phyloP scores from a whole-genome alignment of 345 rosid species.

The Murraya paniculata region DNA sequence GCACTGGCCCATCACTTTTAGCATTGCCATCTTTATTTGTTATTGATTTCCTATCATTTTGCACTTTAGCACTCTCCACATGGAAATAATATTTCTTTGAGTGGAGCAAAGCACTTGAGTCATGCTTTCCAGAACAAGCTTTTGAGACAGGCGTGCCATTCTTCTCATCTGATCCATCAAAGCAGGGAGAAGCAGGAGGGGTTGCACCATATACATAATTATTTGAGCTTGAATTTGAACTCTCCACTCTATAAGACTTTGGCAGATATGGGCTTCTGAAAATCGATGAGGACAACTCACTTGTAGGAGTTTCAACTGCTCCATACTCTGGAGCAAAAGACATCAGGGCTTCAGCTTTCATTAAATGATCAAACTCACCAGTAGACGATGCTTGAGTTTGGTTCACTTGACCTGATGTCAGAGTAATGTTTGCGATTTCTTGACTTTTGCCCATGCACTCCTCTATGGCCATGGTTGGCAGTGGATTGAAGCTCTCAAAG shows the following conservation, averaged over 20 bases:
- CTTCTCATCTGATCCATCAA: slow-evolving; percentile 67
- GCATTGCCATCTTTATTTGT: slow-evolving; percentile 37
- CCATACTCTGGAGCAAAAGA: slow-evolving; percentile 96
- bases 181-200: slow-evolving; percentile 64
- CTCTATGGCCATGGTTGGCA: slow-evolving; percentile 47
- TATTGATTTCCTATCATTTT: slow-evolving; percentile 40
- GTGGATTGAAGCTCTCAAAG: slow-evolving; percentile 76
- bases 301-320: slow-evolving; percentile 76
- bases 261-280: slow-evolving; percentile 88
- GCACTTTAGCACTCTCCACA: slow-evolving; percentile 58
- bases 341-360: slow-evolving; percentile 95
- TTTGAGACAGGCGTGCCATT: slow-evolving; percentile 39
- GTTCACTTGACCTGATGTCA: slow-evolving; percentile 49
- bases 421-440: slow-evolving; percentile 47
- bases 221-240: slow-evolving; percentile 65
- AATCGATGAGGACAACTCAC: slow-evolving; percentile 59
- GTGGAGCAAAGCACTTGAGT: slow-evolving; percentile 28
- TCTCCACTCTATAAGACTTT: slow-evolving; percentile 62
- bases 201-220: slow-evolving; percentile 80
- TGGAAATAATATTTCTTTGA: slow-evolving; percentile 63
- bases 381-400: slow-evolving; percentile 41
- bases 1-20: slow-evolving; percentile 44
- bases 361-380: slow-evolving; percentile 88
- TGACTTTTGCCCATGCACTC: slow-evolving; percentile 68
- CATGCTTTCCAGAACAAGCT: slow-evolving; percentile 42